These are phyloP conservation scores for Lycium barbarum DNA, from an alignment of 257 asterid species.

Conservation along the genomic window DNA sequence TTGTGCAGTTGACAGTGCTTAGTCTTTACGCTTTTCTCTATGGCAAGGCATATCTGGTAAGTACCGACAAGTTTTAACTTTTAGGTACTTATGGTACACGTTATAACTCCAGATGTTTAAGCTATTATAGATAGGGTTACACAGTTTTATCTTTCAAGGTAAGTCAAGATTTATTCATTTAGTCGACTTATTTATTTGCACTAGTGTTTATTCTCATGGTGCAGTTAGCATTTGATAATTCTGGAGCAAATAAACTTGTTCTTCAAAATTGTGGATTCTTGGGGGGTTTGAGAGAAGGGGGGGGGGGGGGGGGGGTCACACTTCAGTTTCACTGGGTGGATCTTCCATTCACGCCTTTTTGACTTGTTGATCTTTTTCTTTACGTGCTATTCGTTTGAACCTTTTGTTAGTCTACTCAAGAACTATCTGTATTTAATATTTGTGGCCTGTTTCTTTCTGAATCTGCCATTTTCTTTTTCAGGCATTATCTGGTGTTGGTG, in stretches of 20 bases:
- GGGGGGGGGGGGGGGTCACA: neutral
- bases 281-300: neutral
- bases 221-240: slow-evolving; percentile 24
- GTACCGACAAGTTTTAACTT: slow-evolving; percentile 34
- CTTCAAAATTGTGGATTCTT: neutral
- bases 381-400: slow-evolving; percentile 24
- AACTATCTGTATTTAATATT: slow-evolving; percentile 18
- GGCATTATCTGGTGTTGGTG: slow-evolving; percentile 99
- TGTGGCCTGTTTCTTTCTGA: slow-evolving; percentile 21
- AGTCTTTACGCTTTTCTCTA: slow-evolving; percentile 87
- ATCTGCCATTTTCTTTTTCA: slow-evolving; percentile 40
- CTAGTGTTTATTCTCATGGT: neutral
- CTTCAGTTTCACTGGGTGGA: neutral
- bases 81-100: neutral
- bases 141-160: neutral
- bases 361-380: neutral
- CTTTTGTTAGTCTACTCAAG: slow-evolving; percentile 23
- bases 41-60: slow-evolving; percentile 94
- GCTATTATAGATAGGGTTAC: slow-evolving; percentile 20
- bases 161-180: neutral
- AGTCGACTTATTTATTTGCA: neutral
- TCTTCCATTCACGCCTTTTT: neutral
- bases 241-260: neutral
- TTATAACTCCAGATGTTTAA: neutral
- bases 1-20: slow-evolving; percentile 93